Evolutionary conservation across 306 rosid species (phyloP).

Genomic region (Fragaria iinumae): DNA sequence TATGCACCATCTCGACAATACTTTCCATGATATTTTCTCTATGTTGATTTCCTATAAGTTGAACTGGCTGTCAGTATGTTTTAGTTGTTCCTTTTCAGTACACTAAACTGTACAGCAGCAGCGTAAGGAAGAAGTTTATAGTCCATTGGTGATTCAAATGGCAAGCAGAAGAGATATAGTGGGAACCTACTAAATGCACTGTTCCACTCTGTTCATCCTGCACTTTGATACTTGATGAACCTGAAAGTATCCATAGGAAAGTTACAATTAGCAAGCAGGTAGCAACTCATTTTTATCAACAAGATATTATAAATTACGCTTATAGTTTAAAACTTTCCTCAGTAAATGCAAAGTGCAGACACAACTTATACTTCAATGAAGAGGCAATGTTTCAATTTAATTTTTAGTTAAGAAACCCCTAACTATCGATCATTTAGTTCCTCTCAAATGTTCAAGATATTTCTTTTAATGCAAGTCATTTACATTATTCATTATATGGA

Average conservation of each 20-base stretch:
- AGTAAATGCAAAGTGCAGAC: background rate
- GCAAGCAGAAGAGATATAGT: conserved; percentile 51
- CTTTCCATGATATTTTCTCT: conserved; percentile 28
- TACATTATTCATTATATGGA: background rate
- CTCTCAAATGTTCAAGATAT: background rate
- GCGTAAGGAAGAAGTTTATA: conserved; percentile 38
- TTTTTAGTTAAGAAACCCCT: background rate
- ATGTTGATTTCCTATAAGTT: conserved; percentile 33
- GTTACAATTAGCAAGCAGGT: background rate
- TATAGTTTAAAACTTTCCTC: background rate
- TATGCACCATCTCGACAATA: conserved; percentile 25
- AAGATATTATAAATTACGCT: background rate
- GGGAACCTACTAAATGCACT: conserved; percentile 90
- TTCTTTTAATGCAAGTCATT: background rate
- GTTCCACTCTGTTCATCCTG: conserved; percentile 84
- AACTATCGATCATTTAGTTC: background rate
- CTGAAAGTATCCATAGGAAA: conserved; percentile 50
- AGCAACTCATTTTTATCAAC: background rate
- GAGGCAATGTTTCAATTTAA: background rate
- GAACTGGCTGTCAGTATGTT: conserved; percentile 34
- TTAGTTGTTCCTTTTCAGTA: conserved; percentile 40
- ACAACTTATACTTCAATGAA: background rate
- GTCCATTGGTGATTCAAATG: conserved; percentile 37
- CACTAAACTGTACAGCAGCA: conserved; percentile 47
- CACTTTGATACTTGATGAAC: conserved; percentile 85